These are phyloP conservation scores for Metschnikowia colocasiae DNA, from an alignment of 805 yeast species.

Conservation along the genomic window DNA sequence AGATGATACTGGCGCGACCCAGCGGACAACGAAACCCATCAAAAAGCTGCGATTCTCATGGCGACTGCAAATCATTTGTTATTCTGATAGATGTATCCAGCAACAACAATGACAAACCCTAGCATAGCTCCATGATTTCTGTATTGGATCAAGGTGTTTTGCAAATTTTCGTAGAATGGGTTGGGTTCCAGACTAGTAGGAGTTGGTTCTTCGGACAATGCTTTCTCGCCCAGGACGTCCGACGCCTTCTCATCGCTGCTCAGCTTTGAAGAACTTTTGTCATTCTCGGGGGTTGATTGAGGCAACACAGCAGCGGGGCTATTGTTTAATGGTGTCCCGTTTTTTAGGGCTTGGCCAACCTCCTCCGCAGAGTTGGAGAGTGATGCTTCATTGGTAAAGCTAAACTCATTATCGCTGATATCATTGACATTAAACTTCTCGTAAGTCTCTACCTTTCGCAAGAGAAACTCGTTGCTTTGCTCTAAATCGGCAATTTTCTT, in stretches of 20 bases:
- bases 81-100: slow-evolving; percentile 15
- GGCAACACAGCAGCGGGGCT: background rate
- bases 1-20: slow-evolving; percentile 4
- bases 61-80: slow-evolving; percentile 3
- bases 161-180: slow-evolving; percentile 7
- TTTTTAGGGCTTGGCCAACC: background rate
- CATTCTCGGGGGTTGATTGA: background rate
- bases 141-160: slow-evolving; percentile 8
- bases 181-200: background rate
- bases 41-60: background rate
- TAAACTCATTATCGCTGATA: slow-evolving; percentile 4
- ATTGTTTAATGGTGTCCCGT: background rate
- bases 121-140: slow-evolving; percentile 13
- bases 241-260: background rate
- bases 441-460: background rate
- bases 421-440: background rate
- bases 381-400: slow-evolving; percentile 1
- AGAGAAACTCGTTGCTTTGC: slow-evolving; percentile 4
- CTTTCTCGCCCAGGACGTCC: background rate
- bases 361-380: slow-evolving; percentile 2
- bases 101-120: slow-evolving; percentile 15
- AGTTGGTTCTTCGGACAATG: background rate
- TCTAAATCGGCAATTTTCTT: slow-evolving; percentile 8
- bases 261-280: background rate
- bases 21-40: background rate